Percentiles rank a stretch among this genome's conserved stretches.
Evolutionary conservation across 176 grass and related monocot genomes (phyloP).

Genomic region (Dactylis glomerata): DNA sequence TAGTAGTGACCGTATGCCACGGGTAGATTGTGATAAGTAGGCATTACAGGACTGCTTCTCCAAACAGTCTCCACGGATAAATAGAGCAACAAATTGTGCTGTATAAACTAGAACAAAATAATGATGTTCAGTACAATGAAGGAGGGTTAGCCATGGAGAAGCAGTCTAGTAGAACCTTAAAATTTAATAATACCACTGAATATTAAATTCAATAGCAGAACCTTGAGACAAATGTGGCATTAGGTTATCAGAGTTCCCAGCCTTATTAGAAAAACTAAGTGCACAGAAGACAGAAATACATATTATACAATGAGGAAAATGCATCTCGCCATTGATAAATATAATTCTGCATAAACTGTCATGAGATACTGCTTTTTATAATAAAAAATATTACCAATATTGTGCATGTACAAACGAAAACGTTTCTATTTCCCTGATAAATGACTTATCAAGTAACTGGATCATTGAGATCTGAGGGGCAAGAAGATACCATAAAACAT

Average conservation of each 20-base stretch:
- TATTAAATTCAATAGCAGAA: background rate
- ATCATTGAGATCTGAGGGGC: background rate
- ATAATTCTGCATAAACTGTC: background rate
- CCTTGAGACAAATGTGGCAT: constrained; percentile 10
- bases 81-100: constrained; percentile 84
- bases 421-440: background rate
- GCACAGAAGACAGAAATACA: background rate
- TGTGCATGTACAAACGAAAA: background rate
- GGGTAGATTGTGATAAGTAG: constrained; percentile 83
- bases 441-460: background rate
- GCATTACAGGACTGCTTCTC: constrained; percentile 69
- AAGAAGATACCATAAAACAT: constrained; percentile 90
- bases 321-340: background rate
- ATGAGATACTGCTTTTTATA: background rate
- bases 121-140: constrained; percentile 16
- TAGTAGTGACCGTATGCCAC: constrained; percentile 75
- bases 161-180: background rate
- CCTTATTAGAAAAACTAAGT: background rate
- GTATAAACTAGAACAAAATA: constrained; percentile 62
- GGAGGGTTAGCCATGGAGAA: constrained; percentile 10
- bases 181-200: background rate
- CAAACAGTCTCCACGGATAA: constrained; percentile 48
- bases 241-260: background rate
- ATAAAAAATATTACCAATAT: background rate
- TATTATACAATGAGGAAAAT: background rate